Percentiles rank a stretch among this genome's conserved stretches.
Conservation (phyloP, 2,329 filamentous ascomycete species). For the Didymella sp. region DNA sequence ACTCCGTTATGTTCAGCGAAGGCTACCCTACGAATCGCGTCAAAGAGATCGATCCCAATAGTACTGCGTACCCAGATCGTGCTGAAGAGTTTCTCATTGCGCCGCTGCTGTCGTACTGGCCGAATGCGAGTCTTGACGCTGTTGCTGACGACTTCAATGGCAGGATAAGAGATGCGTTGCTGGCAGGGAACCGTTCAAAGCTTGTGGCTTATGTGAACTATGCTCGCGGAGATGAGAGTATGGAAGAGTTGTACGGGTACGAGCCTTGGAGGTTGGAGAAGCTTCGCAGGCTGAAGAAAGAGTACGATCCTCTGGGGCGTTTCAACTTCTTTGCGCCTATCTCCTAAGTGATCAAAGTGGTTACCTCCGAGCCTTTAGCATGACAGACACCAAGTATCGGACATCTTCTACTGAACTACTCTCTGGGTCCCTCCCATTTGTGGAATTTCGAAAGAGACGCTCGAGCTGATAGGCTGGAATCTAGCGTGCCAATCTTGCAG, state of each 20-base stretch:
- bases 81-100: conserved; percentile 19
- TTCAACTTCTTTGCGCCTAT: conserved; percentile 44
- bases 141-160: not conserved
- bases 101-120: not conserved
- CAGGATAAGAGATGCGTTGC: not conserved
- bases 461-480: conserved; percentile 1
- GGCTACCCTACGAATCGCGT: conserved; percentile 28
- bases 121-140: conserved; percentile 1
- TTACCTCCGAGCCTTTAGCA: not conserved
- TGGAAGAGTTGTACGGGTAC: conserved; percentile 44
- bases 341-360: not conserved
- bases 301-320: conserved; percentile 42
- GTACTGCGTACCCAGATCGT: conserved; percentile 32
- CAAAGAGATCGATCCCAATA: conserved; percentile 18
- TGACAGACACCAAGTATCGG: not conserved
- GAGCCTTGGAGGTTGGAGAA: conserved; percentile 45
- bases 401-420: not conserved
- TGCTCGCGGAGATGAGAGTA: conserved; percentile 36
- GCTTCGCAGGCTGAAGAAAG: conserved; percentile 41
- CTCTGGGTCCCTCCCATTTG: not conserved
- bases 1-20: conserved; percentile 27
- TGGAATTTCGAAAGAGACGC: not conserved
- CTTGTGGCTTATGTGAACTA: conserved; percentile 46
- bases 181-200: not conserved
- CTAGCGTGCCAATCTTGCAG: conserved; percentile 23